phyloP scores from a whole-genome alignment of 2,329 filamentous ascomycete genomes.

The Botrytis medusae region DNA sequence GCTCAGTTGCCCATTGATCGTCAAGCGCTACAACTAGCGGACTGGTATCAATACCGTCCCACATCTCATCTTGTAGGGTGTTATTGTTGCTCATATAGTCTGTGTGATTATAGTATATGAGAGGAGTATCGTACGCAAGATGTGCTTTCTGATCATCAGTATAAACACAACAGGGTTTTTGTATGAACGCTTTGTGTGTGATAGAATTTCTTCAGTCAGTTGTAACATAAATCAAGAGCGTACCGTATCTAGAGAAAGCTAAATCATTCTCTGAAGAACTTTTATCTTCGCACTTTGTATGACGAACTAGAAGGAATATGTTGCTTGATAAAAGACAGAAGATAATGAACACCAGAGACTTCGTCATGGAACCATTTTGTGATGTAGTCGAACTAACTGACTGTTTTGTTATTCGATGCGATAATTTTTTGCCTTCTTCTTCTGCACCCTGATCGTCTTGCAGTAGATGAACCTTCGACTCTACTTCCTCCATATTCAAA shows the following conservation, averaged over 20 bases:
- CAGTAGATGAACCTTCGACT: neutral
- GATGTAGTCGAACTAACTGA: neutral
- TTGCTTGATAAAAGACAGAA: neutral
- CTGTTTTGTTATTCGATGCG: neutral
- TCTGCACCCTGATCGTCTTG: neutral
- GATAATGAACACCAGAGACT: neutral
- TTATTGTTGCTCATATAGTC: constrained; percentile 16
- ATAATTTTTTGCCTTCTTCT: no score
- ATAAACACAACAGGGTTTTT: neutral
- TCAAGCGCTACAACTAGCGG: neutral
- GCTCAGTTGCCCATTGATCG: constrained; percentile 2
- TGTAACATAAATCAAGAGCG: neutral
- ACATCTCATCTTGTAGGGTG: constrained; percentile 7
- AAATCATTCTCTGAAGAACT: neutral
- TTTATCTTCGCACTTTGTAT: neutral
- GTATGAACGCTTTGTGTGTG: neutral
- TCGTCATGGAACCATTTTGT: neutral
- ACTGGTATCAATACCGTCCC: constrained; percentile 2
- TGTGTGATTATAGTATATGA: constrained; percentile 14
- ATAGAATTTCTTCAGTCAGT: neutral
- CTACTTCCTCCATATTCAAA: neutral
- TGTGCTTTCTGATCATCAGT: neutral
- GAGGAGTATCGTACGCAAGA: constrained; percentile 10
- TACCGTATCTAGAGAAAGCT: neutral
- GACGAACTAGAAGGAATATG: neutral